Conservation (phyloP, 768 basidiomycete genomes). For the Lepiota brunneoincarnata region DNA sequence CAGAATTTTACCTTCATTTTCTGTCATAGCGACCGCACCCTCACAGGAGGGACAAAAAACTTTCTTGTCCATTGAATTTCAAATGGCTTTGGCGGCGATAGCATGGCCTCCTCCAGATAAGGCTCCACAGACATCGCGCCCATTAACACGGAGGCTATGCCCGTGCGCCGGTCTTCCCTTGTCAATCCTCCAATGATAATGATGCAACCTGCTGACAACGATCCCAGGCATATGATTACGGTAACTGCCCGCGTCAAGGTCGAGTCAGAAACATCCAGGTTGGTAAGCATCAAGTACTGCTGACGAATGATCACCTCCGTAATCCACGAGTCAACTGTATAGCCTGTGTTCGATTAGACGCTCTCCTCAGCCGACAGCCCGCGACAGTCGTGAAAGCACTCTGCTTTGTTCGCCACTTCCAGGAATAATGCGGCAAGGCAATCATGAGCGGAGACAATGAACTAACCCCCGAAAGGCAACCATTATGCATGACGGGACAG, state of each 20-base stretch:
- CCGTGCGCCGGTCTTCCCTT: not conserved
- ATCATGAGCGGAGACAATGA: too few relatives aligned
- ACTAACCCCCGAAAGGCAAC: too few relatives aligned
- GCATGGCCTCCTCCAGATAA: too few relatives aligned
- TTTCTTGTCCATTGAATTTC: too few relatives aligned
- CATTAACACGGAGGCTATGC: not conserved
- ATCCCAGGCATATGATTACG: not conserved
- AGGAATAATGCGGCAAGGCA: not conserved
- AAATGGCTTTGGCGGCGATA: too few relatives aligned
- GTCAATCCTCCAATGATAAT: not conserved
- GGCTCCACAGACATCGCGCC: too few relatives aligned
- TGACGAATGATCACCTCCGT: not conserved
- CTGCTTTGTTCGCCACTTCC: too few relatives aligned
- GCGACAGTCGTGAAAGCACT: not conserved
- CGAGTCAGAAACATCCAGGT: not conserved
- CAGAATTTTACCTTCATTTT: too few relatives aligned
- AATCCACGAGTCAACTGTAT: not conserved
- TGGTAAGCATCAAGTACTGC: not conserved
- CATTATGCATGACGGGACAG: too few relatives aligned
- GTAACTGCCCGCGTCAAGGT: not conserved
- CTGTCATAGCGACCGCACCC: too few relatives aligned
- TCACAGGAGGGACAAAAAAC: too few relatives aligned
- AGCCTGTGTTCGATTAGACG: not conserved
- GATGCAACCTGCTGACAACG: constrained; percentile 1
- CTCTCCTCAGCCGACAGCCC: not conserved